Evolutionary conservation across 352 stramenopile species (phyloP).

Genomic region (Thraustochytrium sp.): DNA sequence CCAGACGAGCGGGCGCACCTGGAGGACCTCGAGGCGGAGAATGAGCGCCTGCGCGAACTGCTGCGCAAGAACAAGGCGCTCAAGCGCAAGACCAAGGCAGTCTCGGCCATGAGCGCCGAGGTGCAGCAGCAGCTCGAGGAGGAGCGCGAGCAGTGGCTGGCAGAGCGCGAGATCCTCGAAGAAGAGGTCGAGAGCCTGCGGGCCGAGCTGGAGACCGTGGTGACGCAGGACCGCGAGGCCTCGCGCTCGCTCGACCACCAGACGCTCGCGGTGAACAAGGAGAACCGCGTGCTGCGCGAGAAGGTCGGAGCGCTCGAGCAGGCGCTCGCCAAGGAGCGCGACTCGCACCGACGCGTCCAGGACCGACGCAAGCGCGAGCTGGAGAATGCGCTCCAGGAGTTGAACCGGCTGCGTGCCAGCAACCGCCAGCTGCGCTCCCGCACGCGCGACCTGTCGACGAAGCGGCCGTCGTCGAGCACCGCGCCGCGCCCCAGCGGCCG

Average conservation of each 20-base stretch:
- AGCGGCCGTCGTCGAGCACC: neutral
- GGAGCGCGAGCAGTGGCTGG: neutral
- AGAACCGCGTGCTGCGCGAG: neutral
- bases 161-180: neutral
- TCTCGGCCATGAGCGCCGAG: conserved; percentile 17
- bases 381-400: conserved; percentile 24
- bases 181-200: neutral
- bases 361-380: conserved; percentile 25
- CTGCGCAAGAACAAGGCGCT: conserved; percentile 27
- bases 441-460: neutral
- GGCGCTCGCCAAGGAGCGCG: neutral
- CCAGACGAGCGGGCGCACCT: neutral
- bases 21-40: neutral
- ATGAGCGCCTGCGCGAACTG: neutral
- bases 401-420: neutral
- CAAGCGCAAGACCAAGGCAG: conserved; percentile 7
- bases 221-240: neutral
- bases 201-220: neutral
- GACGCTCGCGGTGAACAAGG: neutral
- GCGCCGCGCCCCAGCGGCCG: neutral
- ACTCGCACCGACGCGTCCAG: conserved; percentile 22
- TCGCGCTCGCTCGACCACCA: neutral
- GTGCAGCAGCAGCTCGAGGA: conserved; percentile 18
- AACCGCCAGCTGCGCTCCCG: conserved; percentile 27
- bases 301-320: conserved; percentile 2